Evolutionary conservation across 2,329 filamentous ascomycete genomes (phyloP).

Genomic region (Tolypocladium sp.): DNA sequence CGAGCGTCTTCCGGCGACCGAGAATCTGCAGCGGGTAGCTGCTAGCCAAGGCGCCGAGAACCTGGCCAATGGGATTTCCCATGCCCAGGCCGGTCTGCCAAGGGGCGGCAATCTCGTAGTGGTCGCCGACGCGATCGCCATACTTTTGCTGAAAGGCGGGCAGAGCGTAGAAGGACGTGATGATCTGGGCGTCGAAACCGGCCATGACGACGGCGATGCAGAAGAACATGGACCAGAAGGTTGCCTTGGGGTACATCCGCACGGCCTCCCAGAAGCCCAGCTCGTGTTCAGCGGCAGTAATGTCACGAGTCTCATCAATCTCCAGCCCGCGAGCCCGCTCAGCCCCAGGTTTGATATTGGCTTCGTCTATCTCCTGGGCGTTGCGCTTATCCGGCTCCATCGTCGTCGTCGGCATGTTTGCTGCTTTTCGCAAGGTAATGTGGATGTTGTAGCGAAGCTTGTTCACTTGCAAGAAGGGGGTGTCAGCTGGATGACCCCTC

Average conservation of each 20-base stretch:
- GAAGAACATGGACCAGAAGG: conserved; percentile 49
- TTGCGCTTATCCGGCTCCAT: too few species aligned
- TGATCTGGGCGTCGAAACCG: conserved; percentile 55
- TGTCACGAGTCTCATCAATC: neutral
- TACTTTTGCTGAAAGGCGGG: conserved; percentile 44
- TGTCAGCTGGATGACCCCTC: neutral
- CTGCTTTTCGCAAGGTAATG: neutral
- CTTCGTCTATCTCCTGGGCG: too few species aligned
- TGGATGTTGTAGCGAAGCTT: neutral
- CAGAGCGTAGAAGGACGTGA: conserved; percentile 52
- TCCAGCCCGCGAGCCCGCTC: neutral
- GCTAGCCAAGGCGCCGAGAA: conserved; percentile 42
- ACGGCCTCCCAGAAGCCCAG: conserved; percentile 30
- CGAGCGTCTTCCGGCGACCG: conserved; percentile 38
- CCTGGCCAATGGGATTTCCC: conserved; percentile 48
- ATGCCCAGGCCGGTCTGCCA: conserved; percentile 40
- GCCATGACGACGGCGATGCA: conserved; percentile 52
- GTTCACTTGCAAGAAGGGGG: neutral
- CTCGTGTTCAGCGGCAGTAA: conserved; percentile 23
- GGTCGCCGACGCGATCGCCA: conserved; percentile 15
- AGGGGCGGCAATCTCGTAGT: conserved; percentile 27
- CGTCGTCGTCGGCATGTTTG: neutral
- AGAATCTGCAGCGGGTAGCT: conserved; percentile 30
- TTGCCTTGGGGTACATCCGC: conserved; percentile 33
- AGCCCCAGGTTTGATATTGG: neutral